A percentile compares a stretch with the other conserved stretches of the same genome.
Conservation (phyloP, 352 stramenopile species). For the Phytophthora sp. region DNA sequence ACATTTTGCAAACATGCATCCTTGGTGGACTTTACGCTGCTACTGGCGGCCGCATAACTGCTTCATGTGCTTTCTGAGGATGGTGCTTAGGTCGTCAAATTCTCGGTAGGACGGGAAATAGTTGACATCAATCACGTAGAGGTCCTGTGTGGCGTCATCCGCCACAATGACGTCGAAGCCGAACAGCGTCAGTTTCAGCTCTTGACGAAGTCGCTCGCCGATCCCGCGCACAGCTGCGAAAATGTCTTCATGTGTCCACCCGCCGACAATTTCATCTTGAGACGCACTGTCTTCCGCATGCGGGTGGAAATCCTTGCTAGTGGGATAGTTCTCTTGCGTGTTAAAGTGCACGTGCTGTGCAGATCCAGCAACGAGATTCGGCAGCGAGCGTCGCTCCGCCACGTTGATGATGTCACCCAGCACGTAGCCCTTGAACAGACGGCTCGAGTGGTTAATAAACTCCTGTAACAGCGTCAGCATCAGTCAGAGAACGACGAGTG, state of each 20-base stretch:
- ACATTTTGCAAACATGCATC: slow-evolving; percentile 23
- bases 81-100: slow-evolving; percentile 64
- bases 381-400: slow-evolving; percentile 75
- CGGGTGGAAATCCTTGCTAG: slow-evolving; percentile 62
- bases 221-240: slow-evolving; percentile 66
- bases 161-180: slow-evolving; percentile 88
- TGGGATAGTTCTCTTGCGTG: slow-evolving; percentile 83
- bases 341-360: slow-evolving; percentile 77
- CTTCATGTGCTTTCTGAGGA: slow-evolving; percentile 70
- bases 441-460: slow-evolving; percentile 82
- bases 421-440: slow-evolving; percentile 87
- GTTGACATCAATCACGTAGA: slow-evolving; percentile 88
- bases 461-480: slow-evolving; percentile 55
- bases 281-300: slow-evolving; percentile 9
- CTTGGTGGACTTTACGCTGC: neutral
- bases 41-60: slow-evolving; percentile 40
- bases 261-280: slow-evolving; percentile 5
- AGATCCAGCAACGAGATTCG: slow-evolving; percentile 61
- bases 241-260: slow-evolving; percentile 53
- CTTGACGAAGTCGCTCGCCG: slow-evolving; percentile 62
- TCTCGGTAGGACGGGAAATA: slow-evolving; percentile 91
- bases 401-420: slow-evolving; percentile 79
- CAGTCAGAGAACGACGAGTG: neutral
- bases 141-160: slow-evolving; percentile 48
- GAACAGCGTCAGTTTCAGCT: slow-evolving; percentile 76